Conservation (phyloP, 2,329 filamentous ascomycete species). For the Xylariales sp. region DNA sequence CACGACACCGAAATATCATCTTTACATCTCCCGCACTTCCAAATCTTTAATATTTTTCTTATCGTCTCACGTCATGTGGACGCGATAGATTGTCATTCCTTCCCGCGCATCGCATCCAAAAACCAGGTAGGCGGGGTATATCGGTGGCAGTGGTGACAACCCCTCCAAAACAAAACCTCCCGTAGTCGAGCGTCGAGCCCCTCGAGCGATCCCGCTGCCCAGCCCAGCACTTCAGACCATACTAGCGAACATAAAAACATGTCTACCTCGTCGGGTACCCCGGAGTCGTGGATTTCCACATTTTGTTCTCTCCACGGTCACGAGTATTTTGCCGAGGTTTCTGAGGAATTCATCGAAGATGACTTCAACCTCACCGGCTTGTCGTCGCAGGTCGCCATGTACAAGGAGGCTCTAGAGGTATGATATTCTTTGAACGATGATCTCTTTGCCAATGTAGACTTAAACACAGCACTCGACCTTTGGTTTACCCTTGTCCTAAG, state of each 20-base stretch:
- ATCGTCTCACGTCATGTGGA: slow-evolving; percentile 5
- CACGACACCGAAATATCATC: too few species aligned
- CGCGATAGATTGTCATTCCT: slow-evolving; percentile 2
- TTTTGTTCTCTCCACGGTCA: slow-evolving; percentile 95
- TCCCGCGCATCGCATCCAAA: too few species aligned
- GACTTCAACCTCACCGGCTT: slow-evolving; percentile 98
- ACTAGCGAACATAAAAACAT: slow-evolving; percentile 32
- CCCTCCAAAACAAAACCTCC: too few species aligned
- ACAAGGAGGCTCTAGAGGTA: slow-evolving; percentile 94
- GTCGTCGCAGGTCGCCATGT: slow-evolving; percentile 94
- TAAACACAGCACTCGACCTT: too few species aligned
- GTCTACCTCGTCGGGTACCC: slow-evolving; percentile 57
- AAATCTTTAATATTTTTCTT: too few species aligned
- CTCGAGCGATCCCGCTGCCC: too few species aligned
- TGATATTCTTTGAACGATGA: too few species aligned
- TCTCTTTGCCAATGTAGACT: too few species aligned
- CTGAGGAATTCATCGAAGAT: slow-evolving; percentile 98
- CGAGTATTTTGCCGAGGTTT: slow-evolving; percentile 98
- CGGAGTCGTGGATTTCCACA: slow-evolving; percentile 95
- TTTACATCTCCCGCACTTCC: too few species aligned
- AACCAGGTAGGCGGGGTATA: slow-evolving; percentile 2
- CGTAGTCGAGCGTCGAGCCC: too few species aligned
- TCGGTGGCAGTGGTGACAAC: slow-evolving; percentile 2
- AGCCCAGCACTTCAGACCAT: too few species aligned
- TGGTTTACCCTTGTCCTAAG: too few species aligned